Conservation (phyloP, 2,329 filamentous ascomycete species). For the Aspergillus fumigatiaffinis region DNA sequence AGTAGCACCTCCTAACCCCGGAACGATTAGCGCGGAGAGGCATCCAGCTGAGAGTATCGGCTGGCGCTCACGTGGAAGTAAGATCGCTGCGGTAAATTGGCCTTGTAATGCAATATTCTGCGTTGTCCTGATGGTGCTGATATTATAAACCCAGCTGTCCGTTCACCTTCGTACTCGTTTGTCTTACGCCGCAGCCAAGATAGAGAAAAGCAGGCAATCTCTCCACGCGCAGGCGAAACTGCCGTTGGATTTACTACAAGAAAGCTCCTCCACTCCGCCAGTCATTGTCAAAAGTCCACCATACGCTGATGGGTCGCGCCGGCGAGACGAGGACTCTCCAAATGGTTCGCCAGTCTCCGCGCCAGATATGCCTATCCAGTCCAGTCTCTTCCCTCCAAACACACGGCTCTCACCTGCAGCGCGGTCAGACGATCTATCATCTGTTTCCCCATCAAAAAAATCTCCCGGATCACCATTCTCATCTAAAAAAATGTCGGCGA, state of each 20-base stretch:
- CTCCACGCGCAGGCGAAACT: constrained; percentile 69
- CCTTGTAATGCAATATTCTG: constrained; percentile 11
- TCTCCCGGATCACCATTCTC: constrained; percentile 16
- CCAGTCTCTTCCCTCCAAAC: constrained; percentile 8
- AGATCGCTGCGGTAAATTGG: constrained; percentile 69
- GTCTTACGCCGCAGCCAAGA: constrained; percentile 90
- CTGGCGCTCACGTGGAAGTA: constrained; percentile 62
- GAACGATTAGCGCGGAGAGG: constrained; percentile 24
- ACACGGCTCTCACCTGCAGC: constrained; percentile 11
- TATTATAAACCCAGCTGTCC: constrained; percentile 55
- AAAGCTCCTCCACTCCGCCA: constrained; percentile 57
- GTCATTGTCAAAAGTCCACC: constrained; percentile 57
- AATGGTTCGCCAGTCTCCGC: constrained; percentile 20
- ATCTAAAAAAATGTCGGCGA: constrained; percentile 14
- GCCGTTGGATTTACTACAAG: constrained; percentile 68
- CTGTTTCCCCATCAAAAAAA: constrained; percentile 11
- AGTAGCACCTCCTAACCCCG: constrained; percentile 25
- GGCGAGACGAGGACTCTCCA: constrained; percentile 21
- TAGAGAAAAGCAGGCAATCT: constrained; percentile 83
- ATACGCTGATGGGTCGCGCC: constrained; percentile 26
- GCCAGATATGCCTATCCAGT: constrained; percentile 13
- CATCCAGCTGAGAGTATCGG: constrained; percentile 71
- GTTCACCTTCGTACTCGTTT: constrained; percentile 77
- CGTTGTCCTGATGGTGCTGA: constrained; percentile 11
- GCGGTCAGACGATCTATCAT: constrained; percentile 10